Conservation (phyloP, 2,329 filamentous ascomycete species). For the Penicillium sp. region DNA sequence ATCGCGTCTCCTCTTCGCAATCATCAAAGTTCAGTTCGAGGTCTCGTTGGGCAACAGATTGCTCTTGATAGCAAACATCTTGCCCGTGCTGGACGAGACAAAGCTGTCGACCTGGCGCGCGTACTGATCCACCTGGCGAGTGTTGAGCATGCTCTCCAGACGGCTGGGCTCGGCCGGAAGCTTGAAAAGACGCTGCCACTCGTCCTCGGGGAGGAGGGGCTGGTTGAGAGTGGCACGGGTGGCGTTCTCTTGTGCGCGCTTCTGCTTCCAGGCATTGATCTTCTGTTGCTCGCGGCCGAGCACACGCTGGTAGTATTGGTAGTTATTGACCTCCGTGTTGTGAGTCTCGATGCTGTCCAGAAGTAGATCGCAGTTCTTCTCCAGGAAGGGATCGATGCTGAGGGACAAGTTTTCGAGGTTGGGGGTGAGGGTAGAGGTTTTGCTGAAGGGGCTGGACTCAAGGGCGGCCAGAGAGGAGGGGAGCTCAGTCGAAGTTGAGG, state of each 20-base stretch:
- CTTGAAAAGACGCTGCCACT: conserved; percentile 98
- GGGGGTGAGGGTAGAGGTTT: conserved; percentile 69
- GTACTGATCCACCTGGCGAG: conserved; percentile 96
- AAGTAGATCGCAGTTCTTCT: conserved; percentile 96
- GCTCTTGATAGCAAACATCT: conserved; percentile 95
- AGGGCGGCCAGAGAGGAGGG: conserved; percentile 78
- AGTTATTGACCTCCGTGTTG: conserved; percentile 99
- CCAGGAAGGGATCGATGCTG: conserved; percentile 93
- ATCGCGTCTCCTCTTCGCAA: conserved; percentile 28
- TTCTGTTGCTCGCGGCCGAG: conserved; percentile 92
- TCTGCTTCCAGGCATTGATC: conserved; percentile 93
- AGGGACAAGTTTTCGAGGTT: conserved; percentile 89
- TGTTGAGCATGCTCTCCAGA: conserved; percentile 90
- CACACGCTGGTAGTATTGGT: conserved; percentile 94
- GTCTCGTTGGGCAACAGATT: conserved; percentile 60
- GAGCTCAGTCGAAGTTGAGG: conserved; percentile 67
- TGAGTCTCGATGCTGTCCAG: conserved; percentile 96
- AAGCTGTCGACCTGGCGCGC: conserved; percentile 96
- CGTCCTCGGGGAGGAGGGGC: conserved; percentile 83
- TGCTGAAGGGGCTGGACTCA: conserved; percentile 60
- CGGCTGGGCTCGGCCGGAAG: conserved; percentile 90
- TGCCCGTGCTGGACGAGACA: conserved; percentile 83
- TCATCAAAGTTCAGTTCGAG: conserved; percentile 34
- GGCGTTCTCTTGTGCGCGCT: conserved; percentile 94
- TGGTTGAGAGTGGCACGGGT: conserved; percentile 84